A percentile compares a stretch with the other conserved stretches of the same genome.
Conservation (phyloP, 1,139 yeast genomes). For the Hanseniaspora uvarum region DNA sequence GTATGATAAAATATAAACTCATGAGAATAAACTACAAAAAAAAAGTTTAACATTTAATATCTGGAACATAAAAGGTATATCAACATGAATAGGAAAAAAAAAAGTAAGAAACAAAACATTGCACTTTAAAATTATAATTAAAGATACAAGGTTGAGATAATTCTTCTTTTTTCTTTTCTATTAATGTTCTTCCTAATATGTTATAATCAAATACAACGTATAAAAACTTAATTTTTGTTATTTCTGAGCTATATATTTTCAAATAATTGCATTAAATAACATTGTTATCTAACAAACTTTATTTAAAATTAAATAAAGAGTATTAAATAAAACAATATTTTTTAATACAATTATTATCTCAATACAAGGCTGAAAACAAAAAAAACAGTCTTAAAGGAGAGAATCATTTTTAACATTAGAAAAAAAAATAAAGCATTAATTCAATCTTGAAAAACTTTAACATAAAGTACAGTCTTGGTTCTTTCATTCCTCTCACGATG, state of each 20-base stretch:
- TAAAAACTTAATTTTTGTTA: background rate
- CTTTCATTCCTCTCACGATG: constrained; percentile 33
- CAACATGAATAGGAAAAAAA: background rate
- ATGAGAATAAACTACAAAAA: background rate
- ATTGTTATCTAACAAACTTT: background rate
- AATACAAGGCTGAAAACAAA: background rate
- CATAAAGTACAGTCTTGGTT: constrained; percentile 29
- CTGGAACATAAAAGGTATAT: background rate
- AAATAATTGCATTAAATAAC: constrained; percentile 5
- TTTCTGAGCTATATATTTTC: background rate
- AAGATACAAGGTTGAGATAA: background rate
- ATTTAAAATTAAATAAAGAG: background rate
- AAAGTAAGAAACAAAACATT: constrained; percentile 12
- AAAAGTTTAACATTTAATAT: no score
- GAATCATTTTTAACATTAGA: constrained; percentile 5
- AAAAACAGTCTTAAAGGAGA: background rate
- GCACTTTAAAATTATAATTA: background rate
- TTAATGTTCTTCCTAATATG: background rate
- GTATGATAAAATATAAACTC: background rate
- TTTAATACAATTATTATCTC: background rate
- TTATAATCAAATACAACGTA: background rate
- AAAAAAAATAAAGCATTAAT: background rate
- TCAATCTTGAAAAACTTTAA: constrained; percentile 7
- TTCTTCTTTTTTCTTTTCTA: background rate
- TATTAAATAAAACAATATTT: background rate